Evolutionary conservation across 2,329 filamentous ascomycete genomes (phyloP), one percentile per base, ranked within the genome.

Genomic region (Diaporthe sp.): DNA sequence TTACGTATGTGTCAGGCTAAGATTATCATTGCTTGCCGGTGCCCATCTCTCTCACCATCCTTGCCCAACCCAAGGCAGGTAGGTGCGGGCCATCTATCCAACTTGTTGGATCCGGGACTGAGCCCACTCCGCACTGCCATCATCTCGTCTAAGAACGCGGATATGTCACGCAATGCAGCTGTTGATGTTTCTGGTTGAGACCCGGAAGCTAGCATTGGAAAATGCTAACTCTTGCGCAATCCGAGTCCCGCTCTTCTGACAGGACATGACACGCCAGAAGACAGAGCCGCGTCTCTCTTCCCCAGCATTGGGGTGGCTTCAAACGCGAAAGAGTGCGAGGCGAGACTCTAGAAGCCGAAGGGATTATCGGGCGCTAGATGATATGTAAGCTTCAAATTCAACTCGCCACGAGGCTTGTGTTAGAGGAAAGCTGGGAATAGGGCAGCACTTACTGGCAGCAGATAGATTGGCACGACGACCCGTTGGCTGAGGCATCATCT

Each of bases 401-500:
- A 42, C 25, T 25, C n/a, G n/a, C 4, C n/a, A 20, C n/a, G 31
- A 51, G 44, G 53, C 6, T 34, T 44, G 15, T 25, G 12, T 9
- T 1, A 25, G 13, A 34, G 20, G 22, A n/a, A 22, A 3, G 31
- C 7, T 5, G 3, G 13, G 8, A 17, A 28, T 5, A 22, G 47
- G 25, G 8, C n/a, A 65, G 44, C 75, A 96, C 96, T 94, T 93
- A 98, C 96, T 99, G 82, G 97, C 97, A 91, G 97, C 94, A 71
- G 94, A 90, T 79, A 99, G 89, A 84, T 98, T 98, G 74, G 97
- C 97, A 87, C 94, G 92, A 80, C 94, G 89, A 78, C 97, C 97
- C 9, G 97, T 99, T 39, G 95, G 90, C 86, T 98, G 97, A 42
- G 96, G 92, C 76, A 91, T 89, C 80, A 98, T 86, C 84, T 94